Conservation (phyloP, 2,329 filamentous ascomycete species). For the Iodosphaeria phyllophila region DNA sequence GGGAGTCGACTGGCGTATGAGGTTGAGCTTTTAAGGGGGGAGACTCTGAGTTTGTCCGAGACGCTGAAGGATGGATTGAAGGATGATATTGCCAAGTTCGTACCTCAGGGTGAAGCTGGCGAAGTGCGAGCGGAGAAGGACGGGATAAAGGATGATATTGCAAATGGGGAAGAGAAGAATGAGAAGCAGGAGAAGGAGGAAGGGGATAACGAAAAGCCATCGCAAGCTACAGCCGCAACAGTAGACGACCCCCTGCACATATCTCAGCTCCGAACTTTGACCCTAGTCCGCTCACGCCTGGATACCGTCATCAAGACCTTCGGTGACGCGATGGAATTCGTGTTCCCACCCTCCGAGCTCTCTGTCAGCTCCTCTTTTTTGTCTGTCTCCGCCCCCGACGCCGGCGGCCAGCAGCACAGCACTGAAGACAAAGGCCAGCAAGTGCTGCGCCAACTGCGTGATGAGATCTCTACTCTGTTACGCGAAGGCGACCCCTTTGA, state of each 20-base stretch:
- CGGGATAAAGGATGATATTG: slow-evolving; percentile 18
- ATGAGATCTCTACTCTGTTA: slow-evolving; percentile 54
- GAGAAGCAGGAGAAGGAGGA: slow-evolving; percentile 23
- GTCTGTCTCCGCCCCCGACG: slow-evolving; percentile 73
- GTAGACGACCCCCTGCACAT: slow-evolving; percentile 41
- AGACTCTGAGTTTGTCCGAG: slow-evolving; percentile 66
- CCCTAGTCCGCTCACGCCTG: slow-evolving; percentile 63
- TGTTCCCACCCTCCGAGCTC: slow-evolving; percentile 71
- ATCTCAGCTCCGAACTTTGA: slow-evolving; percentile 62
- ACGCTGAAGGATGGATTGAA: slow-evolving; percentile 54
- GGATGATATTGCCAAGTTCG: slow-evolving; percentile 55
- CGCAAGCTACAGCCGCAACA: slow-evolving; percentile 6
- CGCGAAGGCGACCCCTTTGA: slow-evolving; percentile 35
- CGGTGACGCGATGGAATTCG: slow-evolving; percentile 90
- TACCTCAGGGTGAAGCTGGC: too few relatives aligned
- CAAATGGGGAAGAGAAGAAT: slow-evolving; percentile 2
- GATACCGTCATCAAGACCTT: slow-evolving; percentile 84
- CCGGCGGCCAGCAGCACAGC: slow-evolving; percentile 39
- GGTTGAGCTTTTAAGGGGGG: slow-evolving; percentile 81
- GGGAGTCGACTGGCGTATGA: slow-evolving; percentile 82
- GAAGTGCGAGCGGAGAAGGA: too few relatives aligned
- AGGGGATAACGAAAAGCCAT: slow-evolving; percentile 5
- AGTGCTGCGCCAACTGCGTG: slow-evolving; percentile 48
- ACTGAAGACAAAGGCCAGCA: slow-evolving; percentile 78
- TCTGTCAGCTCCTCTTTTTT: slow-evolving; percentile 74